Evolutionary conservation across 768 basidiomycete species (phyloP), one percentile per base, ranked within the genome.

Genomic region (Trametes punicea): DNA sequence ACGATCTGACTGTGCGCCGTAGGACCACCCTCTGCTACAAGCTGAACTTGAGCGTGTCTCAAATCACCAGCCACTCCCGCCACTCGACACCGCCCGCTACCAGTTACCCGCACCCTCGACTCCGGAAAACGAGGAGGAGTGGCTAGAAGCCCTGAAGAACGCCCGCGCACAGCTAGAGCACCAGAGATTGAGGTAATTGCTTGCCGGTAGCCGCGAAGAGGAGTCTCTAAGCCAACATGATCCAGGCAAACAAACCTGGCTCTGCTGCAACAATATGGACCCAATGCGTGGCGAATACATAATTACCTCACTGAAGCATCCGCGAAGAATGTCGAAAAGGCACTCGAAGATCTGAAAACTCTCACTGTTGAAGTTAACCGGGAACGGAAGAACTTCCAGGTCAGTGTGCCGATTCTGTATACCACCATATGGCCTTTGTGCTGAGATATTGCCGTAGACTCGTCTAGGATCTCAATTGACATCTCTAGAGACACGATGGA

Each of bases 281-380:
- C 87, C 16, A 98, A 98, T 74, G 88, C 90, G 11, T 96, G 91
- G 89, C 82, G 89, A 59, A 84, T 94, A 70, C 85, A 91, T 67
- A 98, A 98, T 70, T 93, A 93, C 65, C 77, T 90, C 29, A 73
- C 94, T 21, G 93, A 96, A 69, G 79, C 83, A 23, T 83, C 87
- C 30, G 83, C 86, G 7, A 86, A 85, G 64, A 81, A 83, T 56
- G 74, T 82, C 7, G 92, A 93, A 69, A 78, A 76, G 59, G 75
- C 83, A 9, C 70, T 90, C n/a, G 93, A 92, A 64, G 83, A 88
- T 60, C 62, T 94, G 56, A 87, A 86, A 69, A 80, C 91, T 66
- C 69, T 85, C 46, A 90, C 90, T 0, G 85, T 88, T 0, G 90
- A 90, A 54, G 77, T 98, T 56, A 98, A 98, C 67, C 79, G 96